Conservation (phyloP, 2,329 filamentous ascomycete species). For the Corynespora cassiicola region DNA sequence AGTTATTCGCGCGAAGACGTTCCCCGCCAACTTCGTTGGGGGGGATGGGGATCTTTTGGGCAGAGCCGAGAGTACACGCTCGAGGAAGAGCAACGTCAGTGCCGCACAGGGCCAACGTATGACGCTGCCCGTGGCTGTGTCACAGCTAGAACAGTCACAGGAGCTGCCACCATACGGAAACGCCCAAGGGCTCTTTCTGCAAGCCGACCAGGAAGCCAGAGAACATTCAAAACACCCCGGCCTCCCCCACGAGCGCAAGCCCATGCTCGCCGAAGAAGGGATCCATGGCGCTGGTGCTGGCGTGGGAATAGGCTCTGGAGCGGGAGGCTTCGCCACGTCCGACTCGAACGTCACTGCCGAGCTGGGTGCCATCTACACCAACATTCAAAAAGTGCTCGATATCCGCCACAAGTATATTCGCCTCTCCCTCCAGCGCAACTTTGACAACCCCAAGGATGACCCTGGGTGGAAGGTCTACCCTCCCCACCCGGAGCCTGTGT, state of each 20-base stretch:
- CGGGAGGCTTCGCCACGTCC: constrained; percentile 70
- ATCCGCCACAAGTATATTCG: constrained; percentile 87
- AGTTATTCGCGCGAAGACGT: constrained; percentile 52
- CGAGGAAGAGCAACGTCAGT: constrained; percentile 46
- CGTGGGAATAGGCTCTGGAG: constrained; percentile 66
- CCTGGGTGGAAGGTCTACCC: constrained; percentile 89
- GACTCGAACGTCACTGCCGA: constrained; percentile 85
- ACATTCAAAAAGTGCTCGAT: constrained; percentile 89
- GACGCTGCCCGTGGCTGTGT: constrained; percentile 32
- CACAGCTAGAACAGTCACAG: constrained; percentile 39
- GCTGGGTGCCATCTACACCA: constrained; percentile 83
- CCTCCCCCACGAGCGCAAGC: constrained; percentile 63
- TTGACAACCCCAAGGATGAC: constrained; percentile 88
- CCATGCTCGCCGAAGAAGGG: constrained; percentile 60
- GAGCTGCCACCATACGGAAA: too few relatives aligned
- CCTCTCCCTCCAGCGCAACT: constrained; percentile 79
- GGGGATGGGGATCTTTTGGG: constrained; percentile 44
- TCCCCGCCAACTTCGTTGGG: constrained; percentile 48
- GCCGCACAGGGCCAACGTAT: constrained; percentile 33
- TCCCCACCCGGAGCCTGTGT: constrained; percentile 87
- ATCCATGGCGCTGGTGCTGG: constrained; percentile 65
- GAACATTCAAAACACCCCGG: constrained; percentile 58
- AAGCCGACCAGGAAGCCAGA: constrained; percentile 56
- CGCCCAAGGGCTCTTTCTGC: too few relatives aligned
- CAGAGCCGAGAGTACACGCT: constrained; percentile 51